Evolutionary conservation across 257 asterid genomes (phyloP).

Genomic region (Ocimum tenuiflorum): DNA sequence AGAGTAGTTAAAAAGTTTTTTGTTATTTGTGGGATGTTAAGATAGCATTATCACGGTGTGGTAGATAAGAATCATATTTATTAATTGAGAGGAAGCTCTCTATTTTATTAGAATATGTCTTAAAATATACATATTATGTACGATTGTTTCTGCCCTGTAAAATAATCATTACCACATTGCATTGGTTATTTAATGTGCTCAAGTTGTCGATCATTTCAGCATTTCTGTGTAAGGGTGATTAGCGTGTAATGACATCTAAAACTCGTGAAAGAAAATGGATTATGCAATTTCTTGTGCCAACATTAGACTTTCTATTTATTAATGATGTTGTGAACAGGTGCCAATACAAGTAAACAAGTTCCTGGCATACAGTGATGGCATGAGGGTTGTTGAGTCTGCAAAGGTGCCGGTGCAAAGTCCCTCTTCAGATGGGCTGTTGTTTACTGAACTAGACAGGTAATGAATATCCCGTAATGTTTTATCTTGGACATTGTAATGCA

Average conservation of each 20-base stretch:
- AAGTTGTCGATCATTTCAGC: background rate
- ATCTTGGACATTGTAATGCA: background rate
- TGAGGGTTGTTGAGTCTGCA: constrained; percentile 42
- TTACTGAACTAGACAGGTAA: constrained; percentile 39
- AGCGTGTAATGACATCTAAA: background rate
- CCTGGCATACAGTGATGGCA: constrained; percentile 42
- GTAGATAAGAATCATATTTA: background rate
- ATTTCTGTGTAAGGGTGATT: background rate
- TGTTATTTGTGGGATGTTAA: background rate
- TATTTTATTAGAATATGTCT: background rate
- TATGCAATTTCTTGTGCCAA: background rate
- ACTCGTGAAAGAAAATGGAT: background rate
- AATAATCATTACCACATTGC: no score
- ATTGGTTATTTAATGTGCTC: no score
- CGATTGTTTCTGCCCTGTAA: no score
- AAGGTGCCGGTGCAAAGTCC: constrained; percentile 26
- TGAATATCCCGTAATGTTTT: background rate
- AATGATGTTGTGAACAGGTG: constrained; percentile 23
- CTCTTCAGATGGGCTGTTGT: constrained; percentile 16
- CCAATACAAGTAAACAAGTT: constrained; percentile 48
- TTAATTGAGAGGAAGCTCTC: background rate
- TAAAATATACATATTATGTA: background rate
- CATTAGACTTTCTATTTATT: background rate
- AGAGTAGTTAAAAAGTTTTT: background rate
- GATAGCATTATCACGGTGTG: background rate